Evolutionary conservation across 2,329 filamentous ascomycete species (phyloP).

Genomic region (Fusarium protoensiforme): DNA sequence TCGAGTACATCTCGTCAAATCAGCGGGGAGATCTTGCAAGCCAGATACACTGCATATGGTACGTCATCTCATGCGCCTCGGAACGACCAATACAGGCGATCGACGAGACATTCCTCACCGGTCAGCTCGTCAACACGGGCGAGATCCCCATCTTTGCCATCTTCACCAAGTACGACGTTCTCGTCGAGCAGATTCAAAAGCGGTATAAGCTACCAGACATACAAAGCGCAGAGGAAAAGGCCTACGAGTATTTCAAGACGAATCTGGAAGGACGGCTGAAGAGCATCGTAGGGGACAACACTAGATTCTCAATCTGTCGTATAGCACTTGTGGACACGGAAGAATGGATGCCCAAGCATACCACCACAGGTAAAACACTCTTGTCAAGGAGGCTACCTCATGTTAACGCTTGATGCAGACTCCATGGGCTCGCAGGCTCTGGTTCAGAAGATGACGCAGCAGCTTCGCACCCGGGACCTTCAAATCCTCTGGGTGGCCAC

Average conservation of each 20-base stretch:
- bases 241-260: not conserved
- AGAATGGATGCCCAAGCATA: not conserved
- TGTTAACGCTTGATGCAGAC: not conserved
- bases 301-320: not conserved
- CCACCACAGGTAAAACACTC: not conserved
- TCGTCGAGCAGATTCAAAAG: not conserved
- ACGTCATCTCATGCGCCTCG: not conserved
- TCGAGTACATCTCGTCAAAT: not conserved
- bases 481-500: not conserved
- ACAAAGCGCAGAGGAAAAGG: not conserved
- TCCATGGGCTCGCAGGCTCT: not conserved
- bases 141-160: not conserved
- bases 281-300: not conserved
- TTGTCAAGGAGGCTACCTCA: not conserved
- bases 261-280: not conserved
- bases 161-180: not conserved
- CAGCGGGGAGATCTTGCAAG: not conserved
- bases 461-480: not conserved
- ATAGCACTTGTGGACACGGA: not conserved
- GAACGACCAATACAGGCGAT: not conserved
- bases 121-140: not conserved
- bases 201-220: not conserved
- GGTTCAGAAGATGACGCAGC: not conserved
- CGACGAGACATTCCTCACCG: not conserved
- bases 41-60: not conserved